Percentiles rank a stretch among this genome's conserved stretches.
Evolutionary conservation across 345 rosid species (phyloP).

Genomic region (Barbarea vulgaris): DNA sequence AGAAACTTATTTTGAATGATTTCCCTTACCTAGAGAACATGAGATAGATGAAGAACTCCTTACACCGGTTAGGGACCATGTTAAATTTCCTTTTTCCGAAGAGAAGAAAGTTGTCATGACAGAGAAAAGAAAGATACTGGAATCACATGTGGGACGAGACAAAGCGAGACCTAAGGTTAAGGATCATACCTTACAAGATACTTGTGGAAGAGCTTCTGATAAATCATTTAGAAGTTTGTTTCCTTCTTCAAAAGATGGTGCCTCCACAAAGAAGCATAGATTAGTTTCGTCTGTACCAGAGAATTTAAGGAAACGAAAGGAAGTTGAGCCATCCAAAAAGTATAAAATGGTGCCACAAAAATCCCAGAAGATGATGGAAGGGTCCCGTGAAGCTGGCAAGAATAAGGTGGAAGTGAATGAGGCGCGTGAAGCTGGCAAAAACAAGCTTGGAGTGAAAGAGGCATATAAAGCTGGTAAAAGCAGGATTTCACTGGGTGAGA

Average conservation of each 20-base stretch:
- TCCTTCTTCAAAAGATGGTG: slow-evolving; percentile 41
- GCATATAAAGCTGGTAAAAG: slow-evolving; percentile 42
- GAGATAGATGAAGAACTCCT: slow-evolving; percentile 59
- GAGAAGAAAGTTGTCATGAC: slow-evolving; percentile 37
- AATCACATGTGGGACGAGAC: slow-evolving; percentile 41
- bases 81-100: slow-evolving; percentile 62
- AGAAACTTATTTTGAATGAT: slow-evolving; percentile 31
- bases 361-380: slow-evolving; percentile 40
- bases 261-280: slow-evolving; percentile 45
- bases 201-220: slow-evolving; percentile 33
- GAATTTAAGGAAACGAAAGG: slow-evolving; percentile 45
- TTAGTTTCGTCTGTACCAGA: slow-evolving; percentile 44
- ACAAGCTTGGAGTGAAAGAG: slow-evolving; percentile 37
- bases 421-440: slow-evolving; percentile 38
- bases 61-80: slow-evolving; percentile 80
- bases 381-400: slow-evolving; percentile 41
- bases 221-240: slow-evolving; percentile 36
- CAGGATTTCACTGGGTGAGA: slow-evolving; percentile 50
- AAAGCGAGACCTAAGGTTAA: slow-evolving; percentile 41
- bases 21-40: slow-evolving; percentile 62
- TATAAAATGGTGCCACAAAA: slow-evolving; percentile 34
- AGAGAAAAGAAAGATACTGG: slow-evolving; percentile 41
- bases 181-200: slow-evolving; percentile 39
- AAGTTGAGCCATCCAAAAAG: slow-evolving; percentile 40
- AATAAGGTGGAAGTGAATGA: slow-evolving; percentile 41